Evolutionary conservation across 2,329 filamentous ascomycete genomes (phyloP).

Genomic region (Penicillium verrucosum): DNA sequence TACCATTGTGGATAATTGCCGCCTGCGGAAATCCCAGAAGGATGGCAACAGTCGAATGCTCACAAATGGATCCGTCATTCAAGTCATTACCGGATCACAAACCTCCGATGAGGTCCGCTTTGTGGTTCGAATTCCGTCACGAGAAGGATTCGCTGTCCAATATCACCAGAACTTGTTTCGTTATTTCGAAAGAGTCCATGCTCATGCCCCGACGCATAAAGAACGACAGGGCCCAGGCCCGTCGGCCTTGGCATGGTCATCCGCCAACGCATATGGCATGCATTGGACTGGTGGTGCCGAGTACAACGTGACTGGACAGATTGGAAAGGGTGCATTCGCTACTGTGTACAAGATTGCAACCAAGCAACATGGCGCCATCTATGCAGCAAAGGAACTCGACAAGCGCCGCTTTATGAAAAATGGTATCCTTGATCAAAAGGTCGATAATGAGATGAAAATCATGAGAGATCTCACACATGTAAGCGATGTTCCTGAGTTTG

Average conservation of each 20-base stretch:
- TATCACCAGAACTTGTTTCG: constrained; percentile 67
- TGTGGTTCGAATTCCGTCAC: constrained; percentile 76
- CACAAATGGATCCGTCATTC: constrained; percentile 68
- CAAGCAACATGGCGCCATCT: constrained; percentile 77
- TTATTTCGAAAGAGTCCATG: constrained; percentile 55
- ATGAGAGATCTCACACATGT: constrained; percentile 84
- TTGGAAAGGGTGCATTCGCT: constrained; percentile 94
- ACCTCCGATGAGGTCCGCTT: constrained; percentile 68
- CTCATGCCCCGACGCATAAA: constrained; percentile 19
- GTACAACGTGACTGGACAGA: constrained; percentile 77
- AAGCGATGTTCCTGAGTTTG: constrained; percentile 36
- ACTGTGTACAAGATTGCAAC: constrained; percentile 87
- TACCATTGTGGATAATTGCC: constrained; percentile 73
- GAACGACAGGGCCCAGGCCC: constrained; percentile 24
- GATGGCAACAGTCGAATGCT: constrained; percentile 60
- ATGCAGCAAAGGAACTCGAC: constrained; percentile 91
- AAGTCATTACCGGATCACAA: constrained; percentile 56
- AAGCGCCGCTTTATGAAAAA: constrained; percentile 93
- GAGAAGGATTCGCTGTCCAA: constrained; percentile 64
- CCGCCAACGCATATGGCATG: constrained; percentile 59
- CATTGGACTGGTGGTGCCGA: constrained; percentile 73
- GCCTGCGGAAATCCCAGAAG: constrained; percentile 56
- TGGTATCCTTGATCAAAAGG: constrained; percentile 80
- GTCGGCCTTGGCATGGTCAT: constrained; percentile 34
- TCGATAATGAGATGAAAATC: constrained; percentile 96